phyloP scores from a whole-genome alignment of 75 land plant species.

The Picea glauca region DNA sequence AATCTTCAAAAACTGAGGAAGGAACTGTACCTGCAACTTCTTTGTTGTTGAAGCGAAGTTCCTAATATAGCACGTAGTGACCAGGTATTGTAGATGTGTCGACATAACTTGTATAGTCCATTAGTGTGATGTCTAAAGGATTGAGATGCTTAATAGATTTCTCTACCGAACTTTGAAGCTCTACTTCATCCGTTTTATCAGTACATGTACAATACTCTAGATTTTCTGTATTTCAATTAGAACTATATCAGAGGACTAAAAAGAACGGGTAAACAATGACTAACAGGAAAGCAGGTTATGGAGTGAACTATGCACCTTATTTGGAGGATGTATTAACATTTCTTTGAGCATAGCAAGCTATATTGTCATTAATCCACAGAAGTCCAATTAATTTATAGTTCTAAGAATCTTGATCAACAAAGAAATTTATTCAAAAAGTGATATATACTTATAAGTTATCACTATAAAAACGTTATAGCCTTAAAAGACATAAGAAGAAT shows the following conservation, averaged over 20 bases:
- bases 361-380: slow-evolving; percentile 1
- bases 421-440: neutral
- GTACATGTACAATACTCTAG: neutral
- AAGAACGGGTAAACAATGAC: neutral
- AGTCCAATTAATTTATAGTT: neutral
- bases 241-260: neutral
- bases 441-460: too few species aligned
- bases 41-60: slow-evolving; percentile 16
- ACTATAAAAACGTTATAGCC: too few species aligned
- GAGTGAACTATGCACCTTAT: neutral
- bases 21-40: neutral
- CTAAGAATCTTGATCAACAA: neutral
- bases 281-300: neutral
- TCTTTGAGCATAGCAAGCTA: slow-evolving; percentile 12
- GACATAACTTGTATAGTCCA: slow-evolving; percentile 57
- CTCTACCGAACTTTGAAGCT: too few species aligned
- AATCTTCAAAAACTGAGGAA: slow-evolving; percentile 14
- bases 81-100: slow-evolving; percentile 69
- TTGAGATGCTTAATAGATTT: too few species aligned
- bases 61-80: slow-evolving; percentile 79
- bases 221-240: neutral
- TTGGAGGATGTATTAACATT: neutral
- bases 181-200: neutral
- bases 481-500: too few species aligned
- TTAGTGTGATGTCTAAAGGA: slow-evolving; percentile 7